Evolutionary conservation across 1,284 basidiomycete genomes (phyloP).

Genomic region (Erythrobasidium hasegawianum): DNA sequence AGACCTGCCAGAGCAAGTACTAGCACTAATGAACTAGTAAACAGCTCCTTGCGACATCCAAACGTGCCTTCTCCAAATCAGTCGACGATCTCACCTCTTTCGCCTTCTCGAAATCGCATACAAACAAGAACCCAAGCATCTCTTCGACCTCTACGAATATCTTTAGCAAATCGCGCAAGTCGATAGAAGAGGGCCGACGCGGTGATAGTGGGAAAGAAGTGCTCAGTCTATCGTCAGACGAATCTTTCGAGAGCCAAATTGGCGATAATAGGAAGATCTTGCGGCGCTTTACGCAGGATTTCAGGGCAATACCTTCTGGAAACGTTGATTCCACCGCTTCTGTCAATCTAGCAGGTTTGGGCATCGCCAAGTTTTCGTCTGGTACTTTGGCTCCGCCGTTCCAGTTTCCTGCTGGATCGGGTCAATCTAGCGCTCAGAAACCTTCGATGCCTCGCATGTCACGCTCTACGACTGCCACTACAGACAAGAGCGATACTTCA

Average conservation of each 20-base stretch:
- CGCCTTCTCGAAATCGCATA: conserved; percentile 4
- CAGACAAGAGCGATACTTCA: background rate
- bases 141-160: background rate
- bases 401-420: background rate
- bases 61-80: conserved; percentile 26
- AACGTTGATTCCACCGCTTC: no score
- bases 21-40: no score
- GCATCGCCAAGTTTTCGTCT: no score
- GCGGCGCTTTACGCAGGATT: no score
- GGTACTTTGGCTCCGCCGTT: no score
- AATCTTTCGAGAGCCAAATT: background rate
- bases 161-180: conserved; percentile 17
- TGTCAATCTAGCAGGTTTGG: no score
- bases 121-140: background rate
- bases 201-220: background rate
- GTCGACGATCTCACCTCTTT: conserved; percentile 28
- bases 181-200: conserved; percentile 17
- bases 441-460: background rate
- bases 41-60: conserved; percentile 16
- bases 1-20: no score
- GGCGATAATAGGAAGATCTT: background rate
- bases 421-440: background rate
- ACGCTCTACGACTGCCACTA: background rate
- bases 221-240: background rate
- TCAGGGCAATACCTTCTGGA: no score